Evolutionary conservation across 2,329 filamentous ascomycete species (phyloP), one percentile per base, ranked within the genome.

Genomic region (Canariomyces notabilis): DNA sequence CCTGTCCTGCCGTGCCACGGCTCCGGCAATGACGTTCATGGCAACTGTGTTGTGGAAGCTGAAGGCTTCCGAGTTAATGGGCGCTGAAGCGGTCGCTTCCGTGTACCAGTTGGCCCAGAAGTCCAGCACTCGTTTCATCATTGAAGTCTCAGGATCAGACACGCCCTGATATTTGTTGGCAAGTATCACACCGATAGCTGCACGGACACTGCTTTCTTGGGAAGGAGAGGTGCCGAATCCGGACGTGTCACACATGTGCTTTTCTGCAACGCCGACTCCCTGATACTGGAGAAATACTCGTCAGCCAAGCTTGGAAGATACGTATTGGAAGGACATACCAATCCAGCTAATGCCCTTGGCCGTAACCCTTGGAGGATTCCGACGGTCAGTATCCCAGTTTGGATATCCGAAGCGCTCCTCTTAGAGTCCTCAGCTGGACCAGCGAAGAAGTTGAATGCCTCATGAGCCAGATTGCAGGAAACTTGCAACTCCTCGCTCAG

Each of bases 81-180:
- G 16, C 3, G 42, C 26, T 14, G 50, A 50, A 6, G 44, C 22
- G 31, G 48, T 50, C 4, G 49, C 38, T 6, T 44, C 40, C 12
- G 53, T 50, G 3, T 59, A 18, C 44, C 52, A 51, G 16, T 48
- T 44, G 4, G 32, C 40, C 57, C 58, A 60, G 45, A 55, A 59
- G 18, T 50, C 36, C 7, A 57, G 36, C 0, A 54, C 50, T 1
- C 36, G 37, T 23, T 50, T 54, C 36, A 60, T 42, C 7, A 49
- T 44, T 2, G 41, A 14, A 6, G 33, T 44, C 6, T 59, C 51
- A 2, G 50, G 51, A 45, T 54, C 54, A 12, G 49, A 45, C 6
- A 53, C 51, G 16, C 46, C 59, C 26, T 65, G 65, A 56, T 68
- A 66, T 50, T 73, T 75, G 55, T 75, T 75, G 39, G 69, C 64